These are phyloP conservation scores for Galerina marginata DNA, from an alignment of 768 basidiomycete species.

Conservation along the genomic window DNA sequence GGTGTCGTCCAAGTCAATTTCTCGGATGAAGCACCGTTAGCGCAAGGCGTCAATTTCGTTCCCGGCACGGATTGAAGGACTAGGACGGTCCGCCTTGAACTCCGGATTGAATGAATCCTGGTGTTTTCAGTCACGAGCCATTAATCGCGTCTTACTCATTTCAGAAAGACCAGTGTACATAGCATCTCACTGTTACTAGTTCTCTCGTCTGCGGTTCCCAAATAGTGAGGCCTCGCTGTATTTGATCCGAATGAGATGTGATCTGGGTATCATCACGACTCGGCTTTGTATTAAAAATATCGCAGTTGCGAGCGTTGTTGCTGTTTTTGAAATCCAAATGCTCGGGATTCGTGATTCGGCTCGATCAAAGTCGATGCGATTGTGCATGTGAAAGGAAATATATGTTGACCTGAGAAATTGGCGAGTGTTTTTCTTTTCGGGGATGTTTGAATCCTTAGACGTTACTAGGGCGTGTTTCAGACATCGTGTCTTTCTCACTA, in stretches of 20 bases:
- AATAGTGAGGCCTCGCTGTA: background rate
- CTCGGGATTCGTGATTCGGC: conserved; percentile 23
- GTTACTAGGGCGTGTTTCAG: conserved; percentile 31
- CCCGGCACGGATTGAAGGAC: conserved; percentile 33
- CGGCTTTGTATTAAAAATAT: background rate
- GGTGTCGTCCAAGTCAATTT: conserved; percentile 69
- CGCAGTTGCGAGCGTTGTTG: background rate
- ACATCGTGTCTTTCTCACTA: conserved; percentile 22
- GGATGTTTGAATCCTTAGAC: conserved; percentile 34
- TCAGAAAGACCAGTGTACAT: background rate
- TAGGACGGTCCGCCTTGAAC: conserved; percentile 3
- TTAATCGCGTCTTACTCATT: too few relatives aligned
- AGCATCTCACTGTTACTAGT: background rate
- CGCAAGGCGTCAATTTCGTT: conserved; percentile 90
- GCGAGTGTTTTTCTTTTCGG: conserved; percentile 26
- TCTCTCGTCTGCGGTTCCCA: background rate
- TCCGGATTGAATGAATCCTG: conserved; percentile 13
- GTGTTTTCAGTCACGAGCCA: background rate
- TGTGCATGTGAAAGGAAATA: conserved; percentile 14
- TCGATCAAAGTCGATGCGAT: conserved; percentile 18
- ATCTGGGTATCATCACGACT: background rate
- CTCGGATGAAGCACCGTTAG: conserved; percentile 85
- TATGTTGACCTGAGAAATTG: conserved; percentile 20
- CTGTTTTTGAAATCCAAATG: conserved; percentile 20
- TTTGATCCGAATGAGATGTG: conserved; percentile 15